Conservation (phyloP, 1,139 yeast genomes). For the Blastobotrys proliferans region DNA sequence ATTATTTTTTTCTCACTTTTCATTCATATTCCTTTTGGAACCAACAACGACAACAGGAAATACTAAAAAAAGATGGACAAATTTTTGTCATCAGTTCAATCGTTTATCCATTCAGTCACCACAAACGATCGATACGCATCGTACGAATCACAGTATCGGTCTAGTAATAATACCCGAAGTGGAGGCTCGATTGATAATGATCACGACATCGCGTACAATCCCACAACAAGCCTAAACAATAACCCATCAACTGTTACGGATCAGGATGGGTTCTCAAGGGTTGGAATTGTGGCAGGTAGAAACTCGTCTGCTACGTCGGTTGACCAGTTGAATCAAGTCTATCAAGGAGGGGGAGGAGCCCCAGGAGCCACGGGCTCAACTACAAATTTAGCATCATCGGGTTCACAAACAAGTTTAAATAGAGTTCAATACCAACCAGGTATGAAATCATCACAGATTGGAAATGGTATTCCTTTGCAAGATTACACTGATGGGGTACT, state of each 20-base stretch:
- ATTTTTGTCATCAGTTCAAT: constrained; percentile 35
- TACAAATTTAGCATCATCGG: constrained; percentile 20
- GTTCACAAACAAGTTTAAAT: constrained; percentile 31
- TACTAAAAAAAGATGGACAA: constrained; percentile 27
- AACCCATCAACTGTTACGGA: no score
- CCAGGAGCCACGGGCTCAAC: constrained; percentile 16
- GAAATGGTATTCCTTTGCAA: constrained; percentile 43
- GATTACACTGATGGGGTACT: constrained; percentile 51
- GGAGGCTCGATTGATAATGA: constrained; percentile 8
- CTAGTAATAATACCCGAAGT: constrained; percentile 12
- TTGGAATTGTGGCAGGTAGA: constrained; percentile 19
- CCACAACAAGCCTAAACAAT: constrained; percentile 6
- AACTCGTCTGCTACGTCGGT: constrained; percentile 21
- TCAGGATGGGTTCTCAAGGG: constrained; percentile 23
- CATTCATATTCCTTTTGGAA: background rate
- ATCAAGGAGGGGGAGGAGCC: background rate
- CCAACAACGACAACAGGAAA: background rate
- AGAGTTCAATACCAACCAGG: constrained; percentile 36
- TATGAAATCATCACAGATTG: constrained; percentile 34
- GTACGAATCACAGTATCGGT: constrained; percentile 37
- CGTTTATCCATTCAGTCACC: constrained; percentile 58
- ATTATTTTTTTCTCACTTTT: background rate
- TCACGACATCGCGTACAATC: constrained; percentile 14
- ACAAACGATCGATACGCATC: constrained; percentile 65
- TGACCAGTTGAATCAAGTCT: constrained; percentile 18